Evolutionary conservation across 2,329 filamentous ascomycete genomes (phyloP).

Genomic region (Diaporthe capsici): DNA sequence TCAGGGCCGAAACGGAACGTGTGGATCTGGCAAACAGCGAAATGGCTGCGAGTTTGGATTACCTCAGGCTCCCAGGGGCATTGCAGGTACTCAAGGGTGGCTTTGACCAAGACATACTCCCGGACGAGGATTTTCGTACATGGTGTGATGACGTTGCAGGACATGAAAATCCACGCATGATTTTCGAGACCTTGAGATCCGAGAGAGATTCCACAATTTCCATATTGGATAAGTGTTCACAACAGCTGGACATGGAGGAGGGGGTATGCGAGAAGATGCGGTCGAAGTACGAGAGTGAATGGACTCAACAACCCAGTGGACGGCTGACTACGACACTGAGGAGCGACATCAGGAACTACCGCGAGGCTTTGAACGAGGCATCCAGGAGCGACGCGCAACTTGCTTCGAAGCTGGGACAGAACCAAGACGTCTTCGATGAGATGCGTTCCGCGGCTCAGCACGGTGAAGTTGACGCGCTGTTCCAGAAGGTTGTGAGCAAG

Average conservation of each 20-base stretch:
- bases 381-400: slow-evolving; percentile 88
- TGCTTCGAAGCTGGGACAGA: slow-evolving; percentile 85
- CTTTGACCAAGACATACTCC: slow-evolving; percentile 88
- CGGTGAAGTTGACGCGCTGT: slow-evolving; percentile 89
- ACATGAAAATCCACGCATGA: slow-evolving; percentile 82
- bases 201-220: slow-evolving; percentile 83
- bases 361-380: slow-evolving; percentile 90
- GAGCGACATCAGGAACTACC: slow-evolving; percentile 88
- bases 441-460: slow-evolving; percentile 92
- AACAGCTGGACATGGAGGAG: slow-evolving; percentile 96
- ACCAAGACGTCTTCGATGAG: slow-evolving; percentile 91
- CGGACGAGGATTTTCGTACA: slow-evolving; percentile 90
- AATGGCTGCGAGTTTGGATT: slow-evolving; percentile 95
- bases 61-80: slow-evolving; percentile 89
- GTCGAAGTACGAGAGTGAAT: slow-evolving; percentile 94
- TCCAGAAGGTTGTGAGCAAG: slow-evolving; percentile 88
- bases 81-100: slow-evolving; percentile 93
- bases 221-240: slow-evolving; percentile 83
- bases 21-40: slow-evolving; percentile 94
- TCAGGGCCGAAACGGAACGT: slow-evolving; percentile 92
- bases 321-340: slow-evolving; percentile 89
- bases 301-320: slow-evolving; percentile 97
- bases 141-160: slow-evolving; percentile 96
- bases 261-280: slow-evolving; percentile 99
- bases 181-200: slow-evolving; percentile 83